Evolutionary conservation across 768 basidiomycete genomes (phyloP).

Genomic region (Lactarius hengduanensis): DNA sequence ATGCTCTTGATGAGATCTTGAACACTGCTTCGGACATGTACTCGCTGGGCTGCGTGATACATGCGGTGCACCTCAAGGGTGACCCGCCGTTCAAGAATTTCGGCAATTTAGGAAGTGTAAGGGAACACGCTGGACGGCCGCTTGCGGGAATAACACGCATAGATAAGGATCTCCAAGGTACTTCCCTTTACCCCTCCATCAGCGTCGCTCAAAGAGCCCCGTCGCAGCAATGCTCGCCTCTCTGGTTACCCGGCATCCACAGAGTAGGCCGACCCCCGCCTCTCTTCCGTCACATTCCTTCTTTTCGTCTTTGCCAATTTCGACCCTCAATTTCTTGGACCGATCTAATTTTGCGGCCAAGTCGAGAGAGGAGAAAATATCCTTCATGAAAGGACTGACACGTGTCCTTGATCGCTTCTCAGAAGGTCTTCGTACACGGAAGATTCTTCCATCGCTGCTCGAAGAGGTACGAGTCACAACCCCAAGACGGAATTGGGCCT

Average conservation of each 20-base stretch:
- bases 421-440: constrained; percentile 80
- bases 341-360: constrained; percentile 94
- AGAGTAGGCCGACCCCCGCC: constrained; percentile 69
- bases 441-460: constrained; percentile 86
- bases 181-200: constrained; percentile 17
- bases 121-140: constrained; percentile 66
- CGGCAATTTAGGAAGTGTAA: constrained; percentile 65
- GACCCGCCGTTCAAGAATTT: constrained; percentile 86
- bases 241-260: constrained; percentile 77
- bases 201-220: constrained; percentile 6
- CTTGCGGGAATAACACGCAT: constrained; percentile 60
- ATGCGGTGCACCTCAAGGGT: constrained; percentile 88
- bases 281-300: constrained; percentile 83
- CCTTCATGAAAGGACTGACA: constrained; percentile 89
- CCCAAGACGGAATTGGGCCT: background rate
- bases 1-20: constrained; percentile 85
- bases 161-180: constrained; percentile 75
- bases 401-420: constrained; percentile 81
- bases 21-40: constrained; percentile 91
- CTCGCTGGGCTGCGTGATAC: constrained; percentile 86
- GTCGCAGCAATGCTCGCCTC: constrained; percentile 68
- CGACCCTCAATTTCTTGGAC: constrained; percentile 94
- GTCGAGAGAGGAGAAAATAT: constrained; percentile 92
- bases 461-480: constrained; percentile 71
- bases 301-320: constrained; percentile 94